These are phyloP conservation scores for Mortierella hygrophila DNA, from an alignment of 192 early-diverging fungal genomes.

Conservation along the genomic window DNA sequence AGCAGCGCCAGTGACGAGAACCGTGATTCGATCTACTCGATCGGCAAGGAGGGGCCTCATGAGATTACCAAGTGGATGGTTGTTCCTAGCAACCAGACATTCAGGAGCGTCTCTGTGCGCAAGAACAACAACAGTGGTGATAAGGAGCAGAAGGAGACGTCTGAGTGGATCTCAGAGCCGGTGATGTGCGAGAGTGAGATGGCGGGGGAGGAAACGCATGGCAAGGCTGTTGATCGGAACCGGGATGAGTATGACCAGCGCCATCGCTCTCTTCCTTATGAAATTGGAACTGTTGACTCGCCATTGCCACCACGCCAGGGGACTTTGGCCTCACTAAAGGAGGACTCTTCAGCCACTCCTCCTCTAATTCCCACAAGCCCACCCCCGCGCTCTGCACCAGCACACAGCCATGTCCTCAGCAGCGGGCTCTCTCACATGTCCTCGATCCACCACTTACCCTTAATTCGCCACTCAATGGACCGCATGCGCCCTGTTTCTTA, in stretches of 20 bases:
- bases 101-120: conserved; percentile 3
- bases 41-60: neutral
- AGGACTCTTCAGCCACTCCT: neutral
- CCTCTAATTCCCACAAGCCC: neutral
- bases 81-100: conserved; percentile 5
- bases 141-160: neutral
- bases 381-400: neutral
- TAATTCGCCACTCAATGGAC: neutral
- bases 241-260: neutral
- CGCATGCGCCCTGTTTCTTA: conserved; percentile 13
- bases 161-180: conserved; percentile 5
- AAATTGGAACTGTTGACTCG: neutral
- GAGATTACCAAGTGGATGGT: conserved; percentile 9
- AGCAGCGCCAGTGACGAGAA: neutral
- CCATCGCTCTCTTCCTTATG: neutral
- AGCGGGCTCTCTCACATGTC: neutral
- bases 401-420: neutral
- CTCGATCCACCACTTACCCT: neutral
- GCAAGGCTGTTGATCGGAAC: neutral
- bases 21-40: conserved; percentile 1
- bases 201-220: neutral
- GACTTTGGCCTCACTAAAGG: neutral
- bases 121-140: neutral
- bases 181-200: neutral
- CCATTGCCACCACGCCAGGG: neutral